phyloP scores from a whole-genome alignment of 257 asterid species.

The Solanum appendiculatum region DNA sequence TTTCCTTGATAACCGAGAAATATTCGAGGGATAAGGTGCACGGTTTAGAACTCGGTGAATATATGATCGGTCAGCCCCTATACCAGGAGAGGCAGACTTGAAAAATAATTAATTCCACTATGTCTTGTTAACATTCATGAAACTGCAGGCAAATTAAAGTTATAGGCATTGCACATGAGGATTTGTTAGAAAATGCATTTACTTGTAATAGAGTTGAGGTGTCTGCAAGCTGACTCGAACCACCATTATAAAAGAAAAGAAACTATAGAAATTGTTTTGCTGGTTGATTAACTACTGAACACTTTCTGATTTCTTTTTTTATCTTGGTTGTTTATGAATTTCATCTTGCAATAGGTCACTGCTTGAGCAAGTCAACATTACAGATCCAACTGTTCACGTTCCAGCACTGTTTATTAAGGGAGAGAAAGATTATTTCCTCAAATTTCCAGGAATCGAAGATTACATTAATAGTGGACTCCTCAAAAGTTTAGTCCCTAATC shows the following conservation, averaged over 20 bases:
- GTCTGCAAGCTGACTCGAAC: background rate
- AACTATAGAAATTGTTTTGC: background rate
- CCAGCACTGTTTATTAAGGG: slow-evolving; percentile 48
- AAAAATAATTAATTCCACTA: background rate
- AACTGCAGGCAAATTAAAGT: background rate
- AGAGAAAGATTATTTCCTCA: slow-evolving; percentile 41
- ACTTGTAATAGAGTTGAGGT: background rate
- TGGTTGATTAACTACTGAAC: background rate
- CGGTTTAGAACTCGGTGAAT: background rate
- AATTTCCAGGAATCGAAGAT: slow-evolving; percentile 45
- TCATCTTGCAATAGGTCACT: slow-evolving; percentile 12
- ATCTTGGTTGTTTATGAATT: background rate
- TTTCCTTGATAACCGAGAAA: background rate
- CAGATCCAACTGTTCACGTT: slow-evolving; percentile 19
- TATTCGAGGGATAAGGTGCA: too few species aligned
- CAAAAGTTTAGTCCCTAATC: slow-evolving; percentile 23
- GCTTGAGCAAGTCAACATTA: slow-evolving; percentile 11
- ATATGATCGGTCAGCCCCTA: background rate
- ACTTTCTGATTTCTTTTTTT: background rate
- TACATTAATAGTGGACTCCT: slow-evolving; percentile 28
- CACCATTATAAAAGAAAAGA: background rate
- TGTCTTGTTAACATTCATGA: background rate
- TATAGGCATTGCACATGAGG: background rate
- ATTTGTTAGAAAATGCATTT: background rate
- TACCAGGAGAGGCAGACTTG: background rate